Base-by-base conservation (phyloP, 805 yeast genomes). In the Monosporozyma aerobia region DNA sequence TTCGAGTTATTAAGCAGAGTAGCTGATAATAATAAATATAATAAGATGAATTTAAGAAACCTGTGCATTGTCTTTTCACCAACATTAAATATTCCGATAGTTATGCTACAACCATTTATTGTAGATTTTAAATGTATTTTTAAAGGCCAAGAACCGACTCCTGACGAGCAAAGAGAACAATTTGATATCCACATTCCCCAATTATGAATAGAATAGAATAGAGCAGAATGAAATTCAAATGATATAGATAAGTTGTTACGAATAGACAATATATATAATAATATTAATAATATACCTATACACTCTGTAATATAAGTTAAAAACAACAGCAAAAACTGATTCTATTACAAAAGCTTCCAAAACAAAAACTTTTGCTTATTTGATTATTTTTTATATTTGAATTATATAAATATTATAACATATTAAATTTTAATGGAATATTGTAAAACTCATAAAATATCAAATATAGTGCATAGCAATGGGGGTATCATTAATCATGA, bases 21-120 rank as follows among this genome's bases (percentile, higher is more conserved):
- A 46, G 76, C 83, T 48, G 74, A 78, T 44, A 77, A 83, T 59
- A 77, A 75, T 54, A 77, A 78, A 13, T 69, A 72, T 54, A 92
- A 90, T 70, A 83, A 89, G 68, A 92, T 92, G 99, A 85, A 84
- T 54, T 70, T 86, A 54, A 75, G 86, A 58, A 92, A 94, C 61
- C 71, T 82, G 51, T 82, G 89, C 61, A 87, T 87, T 63, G 94
- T 87, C 5, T 86, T 87, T 63, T 85, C 88, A 5, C 94, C 95
- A 2, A 87, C 95, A 0, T 72, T 87, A 58, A 83, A 83, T 56
- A 72, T 87, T 47, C 80, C 90, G 0, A 73, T 82, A 14, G 81
- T 78, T 50, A 74, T 85, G 10, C 70, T 87, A 44, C 75, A 76
- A 43, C 76, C 80, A 13, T 76, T 85, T 50, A 73, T 87, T 52